These are phyloP conservation scores for Colletotrichum lini DNA, from an alignment of 2,329 filamentous ascomycete species.

Conservation along the genomic window DNA sequence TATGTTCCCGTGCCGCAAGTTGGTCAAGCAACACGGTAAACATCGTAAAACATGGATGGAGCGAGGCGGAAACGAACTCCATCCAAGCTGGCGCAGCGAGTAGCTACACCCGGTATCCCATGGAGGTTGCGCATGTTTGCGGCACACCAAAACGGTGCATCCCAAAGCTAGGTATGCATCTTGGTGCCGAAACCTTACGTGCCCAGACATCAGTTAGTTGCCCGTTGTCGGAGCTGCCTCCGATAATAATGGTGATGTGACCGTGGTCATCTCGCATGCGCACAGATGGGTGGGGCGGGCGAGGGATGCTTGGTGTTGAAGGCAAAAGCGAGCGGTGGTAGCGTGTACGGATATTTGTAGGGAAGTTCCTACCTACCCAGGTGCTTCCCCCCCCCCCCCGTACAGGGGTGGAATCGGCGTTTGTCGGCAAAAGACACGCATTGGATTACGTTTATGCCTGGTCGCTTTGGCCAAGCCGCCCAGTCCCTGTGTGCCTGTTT, in stretches of 20 bases:
- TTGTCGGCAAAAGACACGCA: constrained; percentile 11
- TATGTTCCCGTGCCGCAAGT: neutral
- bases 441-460: constrained; percentile 6
- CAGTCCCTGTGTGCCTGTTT: neutral
- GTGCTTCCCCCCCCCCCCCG: no score
- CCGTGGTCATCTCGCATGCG: neutral
- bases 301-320: neutral
- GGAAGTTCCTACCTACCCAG: no score
- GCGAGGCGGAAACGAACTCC: constrained; percentile 28
- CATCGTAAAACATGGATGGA: constrained; percentile 14
- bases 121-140: neutral
- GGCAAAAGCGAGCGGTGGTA: neutral
- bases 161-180: constrained; percentile 12
- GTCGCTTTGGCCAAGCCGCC: neutral
- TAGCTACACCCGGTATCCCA: neutral
- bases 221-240: constrained; percentile 13
- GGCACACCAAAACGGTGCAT: neutral
- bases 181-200: neutral
- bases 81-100: constrained; percentile 1
- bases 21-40: constrained; percentile 1
- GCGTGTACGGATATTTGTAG: no score
- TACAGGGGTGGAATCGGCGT: constrained; percentile 4
- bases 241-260: neutral
- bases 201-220: neutral
- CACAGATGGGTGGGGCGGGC: constrained; percentile 4